Evolutionary conservation across 139 green algal genomes (phyloP), one percentile per base, ranked within the genome.

Genomic region (Protoeuglena noctilucae): DNA sequence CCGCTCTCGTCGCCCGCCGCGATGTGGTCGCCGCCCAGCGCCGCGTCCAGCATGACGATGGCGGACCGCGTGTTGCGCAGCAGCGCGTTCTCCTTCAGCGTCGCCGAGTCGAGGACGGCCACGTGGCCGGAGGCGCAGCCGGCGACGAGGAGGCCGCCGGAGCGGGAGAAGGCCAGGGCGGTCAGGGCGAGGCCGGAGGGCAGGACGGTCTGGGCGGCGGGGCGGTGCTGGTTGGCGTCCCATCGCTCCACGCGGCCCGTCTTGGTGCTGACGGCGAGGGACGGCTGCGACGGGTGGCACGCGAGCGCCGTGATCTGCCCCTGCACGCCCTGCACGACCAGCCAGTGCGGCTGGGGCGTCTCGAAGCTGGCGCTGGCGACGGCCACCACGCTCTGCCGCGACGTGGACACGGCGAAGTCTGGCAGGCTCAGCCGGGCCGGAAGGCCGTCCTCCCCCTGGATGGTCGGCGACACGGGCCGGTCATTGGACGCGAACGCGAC

Each of bases 401-500:
- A 25, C 45, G 60, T 73, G 54, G 28, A 61, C 9, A 73, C 55
- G 19, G 68, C 7, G 27, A 73, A 68, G 40, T 73, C 60, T 21
- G 63, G 57, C 3, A 41, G 53, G 3, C 14, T 18, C 12, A 58
- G 56, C 22, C 34, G 34, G n/a, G n/a, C n/a, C n/a, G n/a, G n/a
- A n/a, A n/a, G n/a, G n/a, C n/a, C n/a, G n/a, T n/a, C n/a, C n/a
- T n/a, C n/a, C n/a, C n/a, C n/a, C n/a, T n/a, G n/a, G n/a, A n/a
- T n/a, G n/a, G n/a, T n/a, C n/a, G n/a, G n/a, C n/a, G n/a, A n/a
- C n/a, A n/a, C n/a, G n/a, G n/a, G n/a, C n/a, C n/a, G n/a, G n/a
- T n/a, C n/a, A n/a, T n/a, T n/a, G n/a, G n/a, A n/a, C 3, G 51
- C 69, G 63, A 86, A 86, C n/a, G 64, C 69, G 22, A 81, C 60